Base-by-base conservation (phyloP, 2,329 filamentous ascomycete genomes). In the Nigrospora oryzae region DNA sequence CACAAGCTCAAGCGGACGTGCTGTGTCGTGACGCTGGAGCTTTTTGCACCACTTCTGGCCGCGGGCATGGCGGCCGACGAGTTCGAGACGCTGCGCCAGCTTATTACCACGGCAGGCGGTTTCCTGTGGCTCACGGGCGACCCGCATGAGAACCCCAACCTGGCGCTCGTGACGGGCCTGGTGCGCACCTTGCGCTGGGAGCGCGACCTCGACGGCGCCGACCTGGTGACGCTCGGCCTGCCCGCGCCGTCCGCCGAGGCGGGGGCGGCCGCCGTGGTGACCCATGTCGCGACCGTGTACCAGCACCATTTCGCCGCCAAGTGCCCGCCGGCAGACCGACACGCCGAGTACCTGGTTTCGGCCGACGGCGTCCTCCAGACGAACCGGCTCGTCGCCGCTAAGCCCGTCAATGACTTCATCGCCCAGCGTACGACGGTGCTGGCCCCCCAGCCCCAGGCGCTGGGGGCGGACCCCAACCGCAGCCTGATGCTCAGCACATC, bases 131-230 rank as follows among this genome's bases (percentile, higher is more conserved):
- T 42, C 13, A 42, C 40, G 1, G n/a, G 32, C 4, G 40, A 36
- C 33, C 40, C 34, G 33, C 49, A 17, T 33, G 35, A 45, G 23
- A 33, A 41, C 14, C 50, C 48, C 4, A 37, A 46, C 13, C 31
- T 34, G 14, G 41, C 40, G 2, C 19, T 53, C 3, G n/a, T 28
- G 31, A 30, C 36, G 1, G 53, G 53, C 10, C 40, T 55, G 5
- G 40, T 53, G 33, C 49, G 53, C 11, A 36, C 39, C n/a, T 37
- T 55, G 5, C 44, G 52, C 8, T 36, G 33, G 40, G 40, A 42
- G n/a, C 23, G 40, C 8, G 40, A 42, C 14, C 40, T 42, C 12
- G 40, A 42, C 5, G 33, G 40, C 10, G 35, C 40, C 3, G 40
- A 42, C 13, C 40, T 42, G 5, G 40, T 42, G 5, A 42, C 8